Evolutionary conservation across 306 rosid genomes (phyloP).

Genomic region (Corylus americana): DNA sequence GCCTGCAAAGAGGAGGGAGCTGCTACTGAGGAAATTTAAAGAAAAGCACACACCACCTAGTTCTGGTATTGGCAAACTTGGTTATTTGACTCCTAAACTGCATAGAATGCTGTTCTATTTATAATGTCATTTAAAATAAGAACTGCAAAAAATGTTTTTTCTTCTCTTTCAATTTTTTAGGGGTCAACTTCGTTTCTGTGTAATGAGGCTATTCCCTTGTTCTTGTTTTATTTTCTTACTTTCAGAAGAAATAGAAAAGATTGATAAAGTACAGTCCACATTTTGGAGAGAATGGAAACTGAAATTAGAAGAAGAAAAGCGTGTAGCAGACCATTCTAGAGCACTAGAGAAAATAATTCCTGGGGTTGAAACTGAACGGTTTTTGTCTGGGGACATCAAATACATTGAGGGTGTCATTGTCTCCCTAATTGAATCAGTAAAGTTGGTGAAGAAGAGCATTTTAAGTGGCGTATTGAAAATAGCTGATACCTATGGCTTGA

Average conservation of each 20-base stretch:
- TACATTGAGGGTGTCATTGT: conserved; percentile 66
- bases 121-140: conserved; percentile 21
- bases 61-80: conserved; percentile 50
- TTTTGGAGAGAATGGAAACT: conserved; percentile 98
- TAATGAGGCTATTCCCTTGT: conserved; percentile 5
- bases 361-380: conserved; percentile 83
- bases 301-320: conserved; percentile 88
- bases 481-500: conserved; percentile 78
- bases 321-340: conserved; percentile 76
- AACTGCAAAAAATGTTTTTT: conserved; percentile 11
- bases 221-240: conserved; percentile 12
- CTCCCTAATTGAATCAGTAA: conserved; percentile 78
- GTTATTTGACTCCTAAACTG: conserved; percentile 9
- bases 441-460: conserved; percentile 72
- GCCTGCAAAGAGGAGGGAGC: conserved; percentile 70
- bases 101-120: conserved; percentile 11
- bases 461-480: conserved; percentile 71
- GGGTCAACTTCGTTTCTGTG: conserved; percentile 13
- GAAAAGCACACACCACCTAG: conserved; percentile 65
- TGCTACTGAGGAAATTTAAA: conserved; percentile 70
- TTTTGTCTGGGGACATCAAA: conserved; percentile 73
- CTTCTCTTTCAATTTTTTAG: conserved; percentile 11
- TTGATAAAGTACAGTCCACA: conserved; percentile 78
- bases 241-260: conserved; percentile 72
- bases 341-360: conserved; percentile 79